Evolutionary conservation across 371 early-diverging fungal species (phyloP), one percentile per base, ranked within the genome.

Genomic region (Mortierella sp.): DNA sequence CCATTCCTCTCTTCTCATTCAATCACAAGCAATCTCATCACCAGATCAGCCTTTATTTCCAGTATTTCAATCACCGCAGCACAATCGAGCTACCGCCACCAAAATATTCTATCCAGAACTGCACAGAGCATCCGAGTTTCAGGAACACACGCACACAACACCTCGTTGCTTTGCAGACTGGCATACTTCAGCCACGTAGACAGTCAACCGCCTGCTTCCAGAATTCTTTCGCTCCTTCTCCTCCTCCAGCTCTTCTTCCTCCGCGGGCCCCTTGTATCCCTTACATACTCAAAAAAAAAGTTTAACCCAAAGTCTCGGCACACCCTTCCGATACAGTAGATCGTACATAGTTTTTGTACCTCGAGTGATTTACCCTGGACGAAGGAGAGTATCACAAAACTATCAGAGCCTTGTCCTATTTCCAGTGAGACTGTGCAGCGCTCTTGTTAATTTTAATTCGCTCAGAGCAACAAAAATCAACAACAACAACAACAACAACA

Each of bases 61-160:
- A 26, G 0, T 43, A 5, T 62, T 62, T 62, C 45, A 62, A 62
- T 62, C 62, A 10, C 62, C 62, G 62, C 62, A 62, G 43, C 24
- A 45, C 45, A 43, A 40, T 51, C 8, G 8, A 51, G 8, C 14
- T 26, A 54, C 10, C 5, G 62, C 62, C 61, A 60, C 40, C 62
- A 43, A 39, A 35, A 51, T 51, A 51, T n/a, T 59, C 28, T 59
- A 59, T 45, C 47, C 47, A 45, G 1, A 3, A 18, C 47, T 45
- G 16, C 47, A 6, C 22, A 3, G 51, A 22, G n/a, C 6, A 6
- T 18, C 51, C 3, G 22, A 51, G n/a, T 51, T 22, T 54, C 22
- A 54, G 8, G 14, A 6, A 54, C 22, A 54, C 28, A 26, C 18
- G 16, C 5, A n/a, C 51, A 11, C 11, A 45, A 1, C 18, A 18